These are phyloP conservation scores for Parasitella parasitica DNA, from an alignment of 371 early-diverging fungal genomes.

Conservation along the genomic window DNA sequence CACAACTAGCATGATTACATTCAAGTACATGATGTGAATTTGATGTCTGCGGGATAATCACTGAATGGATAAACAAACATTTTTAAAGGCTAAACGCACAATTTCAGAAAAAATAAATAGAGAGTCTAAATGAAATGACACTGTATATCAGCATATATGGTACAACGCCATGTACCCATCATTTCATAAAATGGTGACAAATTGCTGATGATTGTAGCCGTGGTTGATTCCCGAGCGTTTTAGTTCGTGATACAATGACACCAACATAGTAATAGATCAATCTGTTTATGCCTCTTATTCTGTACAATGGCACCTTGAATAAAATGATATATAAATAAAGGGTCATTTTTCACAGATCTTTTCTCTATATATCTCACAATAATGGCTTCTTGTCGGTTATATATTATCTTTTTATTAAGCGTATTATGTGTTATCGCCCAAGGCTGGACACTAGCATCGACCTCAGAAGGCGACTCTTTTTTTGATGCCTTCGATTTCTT, in stretches of 20 bases:
- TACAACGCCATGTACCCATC: background rate
- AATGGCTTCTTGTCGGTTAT: background rate
- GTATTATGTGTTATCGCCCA: background rate
- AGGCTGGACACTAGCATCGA: conserved; percentile 20
- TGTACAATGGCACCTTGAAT: background rate
- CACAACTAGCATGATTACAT: background rate
- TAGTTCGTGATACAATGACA: background rate
- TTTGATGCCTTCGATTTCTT: conserved; percentile 43
- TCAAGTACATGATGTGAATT: background rate
- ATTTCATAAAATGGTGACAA: background rate
- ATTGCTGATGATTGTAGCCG: background rate
- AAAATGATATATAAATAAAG: background rate
- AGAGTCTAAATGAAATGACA: background rate
- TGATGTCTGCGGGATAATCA: background rate
- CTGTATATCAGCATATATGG: background rate
- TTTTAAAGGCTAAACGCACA: background rate
- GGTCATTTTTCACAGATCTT: background rate
- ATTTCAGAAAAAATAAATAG: background rate
- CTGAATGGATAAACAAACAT: background rate
- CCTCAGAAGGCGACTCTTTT: conserved; percentile 15
- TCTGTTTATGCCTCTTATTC: background rate
- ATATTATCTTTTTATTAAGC: background rate
- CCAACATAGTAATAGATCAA: background rate
- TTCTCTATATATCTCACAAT: background rate
- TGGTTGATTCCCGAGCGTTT: background rate